Evolutionary conservation across 345 rosid species (phyloP), one percentile per base, ranked within the genome.

Genomic region (Orychophragmus violaceus): DNA sequence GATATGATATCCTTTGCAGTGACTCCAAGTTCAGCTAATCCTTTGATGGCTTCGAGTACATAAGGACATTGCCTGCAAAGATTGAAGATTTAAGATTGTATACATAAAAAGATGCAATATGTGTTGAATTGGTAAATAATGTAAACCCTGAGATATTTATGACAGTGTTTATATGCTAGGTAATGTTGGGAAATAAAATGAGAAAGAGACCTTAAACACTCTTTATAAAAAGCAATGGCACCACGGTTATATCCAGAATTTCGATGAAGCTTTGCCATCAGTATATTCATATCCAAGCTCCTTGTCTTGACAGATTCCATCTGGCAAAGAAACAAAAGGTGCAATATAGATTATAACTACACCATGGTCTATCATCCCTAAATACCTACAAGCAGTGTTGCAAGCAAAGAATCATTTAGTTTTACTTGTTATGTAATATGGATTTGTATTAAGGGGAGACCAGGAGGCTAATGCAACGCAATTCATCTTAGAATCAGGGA

Each of bases 271-370:
- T 94, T 94, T 69, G 93, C 99, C 95, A 90, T 80, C 65, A 90
- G 70, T 64, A 94, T 60, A 85, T 85, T 90, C 96, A 94, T 90
- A 78, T 84, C 95, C 80, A 94, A 79, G 78, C 79, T 94, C 73
- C 99, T 84, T 22, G 89, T 82, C 85, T 94, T 94, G 81, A 86
- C 80, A 35, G 97, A 93, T 66, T 90, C 99, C 87, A 94, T 83
- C 99, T 94, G 76, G 54, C 56, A 69, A 22, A 71, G n/a, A 64
- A 49, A 61, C 36, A 64, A 37, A n/a, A 48, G 11, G 14, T 2
- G 53, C 24, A 68, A 25, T 25, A 42, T 2, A 33, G n/a, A 59
- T 51, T 59, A 33, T 18, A 59, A 42, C 33, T 42, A 66, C 44
- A 66, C 49, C 30, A 29, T 41, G 36, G 9, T 23, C 41, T 35